phyloP scores from a whole-genome alignment of 129 eudicot species.

The Tanacetum coccineum region DNA sequence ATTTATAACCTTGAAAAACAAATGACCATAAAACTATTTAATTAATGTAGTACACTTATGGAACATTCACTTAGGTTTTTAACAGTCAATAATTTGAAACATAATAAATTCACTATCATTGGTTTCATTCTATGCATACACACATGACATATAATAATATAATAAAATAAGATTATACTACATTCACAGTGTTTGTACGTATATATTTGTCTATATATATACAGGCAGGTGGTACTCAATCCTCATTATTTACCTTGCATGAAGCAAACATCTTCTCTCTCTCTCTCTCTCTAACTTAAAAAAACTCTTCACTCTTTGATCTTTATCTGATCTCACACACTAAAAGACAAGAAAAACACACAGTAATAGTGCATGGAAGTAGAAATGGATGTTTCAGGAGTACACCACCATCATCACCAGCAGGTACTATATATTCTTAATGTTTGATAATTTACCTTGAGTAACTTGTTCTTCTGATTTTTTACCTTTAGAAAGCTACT shows the following conservation, averaged over 20 bases:
- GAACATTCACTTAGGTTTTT: too few species aligned
- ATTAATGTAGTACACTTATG: too few species aligned
- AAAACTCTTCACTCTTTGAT: slow-evolving; percentile 19
- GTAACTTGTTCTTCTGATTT: background rate
- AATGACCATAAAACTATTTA: too few species aligned
- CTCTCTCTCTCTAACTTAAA: slow-evolving; percentile 26
- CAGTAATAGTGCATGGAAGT: slow-evolving; percentile 23
- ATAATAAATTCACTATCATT: too few species aligned
- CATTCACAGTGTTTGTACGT: slow-evolving; percentile 6
- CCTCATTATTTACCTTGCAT: slow-evolving; percentile 34
- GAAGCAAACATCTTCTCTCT: slow-evolving; percentile 26
- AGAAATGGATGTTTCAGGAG: slow-evolving; percentile 53
- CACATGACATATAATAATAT: background rate
- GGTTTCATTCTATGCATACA: background rate
- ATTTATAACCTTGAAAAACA: too few species aligned
- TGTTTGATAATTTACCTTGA: background rate
- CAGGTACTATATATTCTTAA: slow-evolving; percentile 36
- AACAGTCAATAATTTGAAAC: too few species aligned
- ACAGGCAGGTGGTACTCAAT: slow-evolving; percentile 22
- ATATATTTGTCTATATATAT: slow-evolving; percentile 28
- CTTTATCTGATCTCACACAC: slow-evolving; percentile 5
- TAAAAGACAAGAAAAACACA: slow-evolving; percentile 11
- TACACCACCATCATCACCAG: slow-evolving; percentile 46
- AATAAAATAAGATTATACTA: slow-evolving; percentile 11
- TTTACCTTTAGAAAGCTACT: background rate